Evolutionary conservation across 495 filamentous ascomycete genomes (phyloP).

Genomic region (Annulohypoxylon stygium): DNA sequence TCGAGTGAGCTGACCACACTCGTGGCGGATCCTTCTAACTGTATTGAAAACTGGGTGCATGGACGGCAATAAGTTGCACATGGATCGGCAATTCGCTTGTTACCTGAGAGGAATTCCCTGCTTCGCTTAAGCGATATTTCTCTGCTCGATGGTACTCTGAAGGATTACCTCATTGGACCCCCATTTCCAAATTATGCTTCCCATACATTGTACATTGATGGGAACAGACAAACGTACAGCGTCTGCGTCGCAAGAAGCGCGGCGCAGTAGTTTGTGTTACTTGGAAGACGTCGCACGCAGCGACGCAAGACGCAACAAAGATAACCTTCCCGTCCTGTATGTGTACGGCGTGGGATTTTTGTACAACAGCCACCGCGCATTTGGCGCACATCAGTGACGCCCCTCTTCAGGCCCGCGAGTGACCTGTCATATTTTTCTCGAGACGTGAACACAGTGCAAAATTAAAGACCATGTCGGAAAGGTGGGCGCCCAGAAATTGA

Average conservation of each 20-base stretch:
- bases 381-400: constrained; percentile 14
- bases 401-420: constrained; percentile 20
- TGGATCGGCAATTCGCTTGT: constrained; percentile 39
- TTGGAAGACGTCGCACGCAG: constrained; percentile 21
- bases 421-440: constrained; percentile 40
- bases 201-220: constrained; percentile 14
- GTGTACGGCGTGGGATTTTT: constrained; percentile 24
- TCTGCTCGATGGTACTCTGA: constrained; percentile 7
- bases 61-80: constrained; percentile 25
- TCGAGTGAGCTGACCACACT: constrained; percentile 31
- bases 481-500: constrained; percentile 6
- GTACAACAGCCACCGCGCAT: constrained; percentile 30
- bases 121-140: constrained; percentile 19
- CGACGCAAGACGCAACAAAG: background rate
- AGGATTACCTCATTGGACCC: constrained; percentile 17
- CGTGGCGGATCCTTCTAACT: constrained; percentile 27
- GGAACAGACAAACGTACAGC: constrained; percentile 24
- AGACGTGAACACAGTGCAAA: constrained; percentile 44
- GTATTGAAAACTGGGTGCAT: constrained; percentile 15
- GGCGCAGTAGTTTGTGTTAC: constrained; percentile 41
- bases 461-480: background rate
- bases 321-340: constrained; percentile 22
- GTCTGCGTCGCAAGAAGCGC: constrained; percentile 42
- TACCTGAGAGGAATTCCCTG: constrained; percentile 15
- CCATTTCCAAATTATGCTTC: constrained; percentile 18